A percentile compares a stretch with the other conserved stretches of the same genome.
Evolutionary conservation across 139 green algal species (phyloP).

Genomic region (Chlorella sp.): DNA sequence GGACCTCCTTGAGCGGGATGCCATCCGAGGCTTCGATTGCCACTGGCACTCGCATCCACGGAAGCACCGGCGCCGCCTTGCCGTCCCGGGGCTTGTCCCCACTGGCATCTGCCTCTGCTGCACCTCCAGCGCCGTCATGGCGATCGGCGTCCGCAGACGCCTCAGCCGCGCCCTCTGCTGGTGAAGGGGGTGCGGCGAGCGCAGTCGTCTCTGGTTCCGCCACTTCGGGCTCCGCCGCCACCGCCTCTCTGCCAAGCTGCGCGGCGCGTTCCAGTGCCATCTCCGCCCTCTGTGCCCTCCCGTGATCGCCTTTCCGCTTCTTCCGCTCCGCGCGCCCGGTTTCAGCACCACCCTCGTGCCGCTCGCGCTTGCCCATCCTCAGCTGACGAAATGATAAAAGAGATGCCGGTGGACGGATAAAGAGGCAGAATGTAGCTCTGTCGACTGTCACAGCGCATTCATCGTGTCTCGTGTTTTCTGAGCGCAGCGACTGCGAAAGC

Average conservation of each 20-base stretch:
- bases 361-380: slow-evolving; percentile 4
- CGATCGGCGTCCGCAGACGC: not conserved
- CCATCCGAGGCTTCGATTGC: slow-evolving; percentile 50
- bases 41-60: slow-evolving; percentile 87
- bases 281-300: not conserved
- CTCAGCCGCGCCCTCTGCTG: not conserved
- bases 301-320: not conserved
- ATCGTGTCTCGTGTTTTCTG: not conserved
- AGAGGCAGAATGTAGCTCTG: not conserved
- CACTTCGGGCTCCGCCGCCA: not conserved
- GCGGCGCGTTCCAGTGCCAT: too few relatives aligned
- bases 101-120: not conserved
- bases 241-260: not conserved
- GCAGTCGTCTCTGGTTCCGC: not conserved
- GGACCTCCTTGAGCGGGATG: slow-evolving; percentile 50
- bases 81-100: too few relatives aligned
- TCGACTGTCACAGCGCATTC: too few relatives aligned
- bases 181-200: not conserved
- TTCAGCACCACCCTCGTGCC: not conserved
- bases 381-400: not conserved
- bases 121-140: slow-evolving; percentile 5
- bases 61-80: slow-evolving; percentile 55
- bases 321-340: not conserved
- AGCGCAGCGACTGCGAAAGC: not conserved
- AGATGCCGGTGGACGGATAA: not conserved